A percentile compares a stretch with the other conserved stretches of the same genome.
These are phyloP conservation scores for Xanthoconium separans DNA, from an alignment of 1,284 basidiomycete species.

Conservation along the genomic window DNA sequence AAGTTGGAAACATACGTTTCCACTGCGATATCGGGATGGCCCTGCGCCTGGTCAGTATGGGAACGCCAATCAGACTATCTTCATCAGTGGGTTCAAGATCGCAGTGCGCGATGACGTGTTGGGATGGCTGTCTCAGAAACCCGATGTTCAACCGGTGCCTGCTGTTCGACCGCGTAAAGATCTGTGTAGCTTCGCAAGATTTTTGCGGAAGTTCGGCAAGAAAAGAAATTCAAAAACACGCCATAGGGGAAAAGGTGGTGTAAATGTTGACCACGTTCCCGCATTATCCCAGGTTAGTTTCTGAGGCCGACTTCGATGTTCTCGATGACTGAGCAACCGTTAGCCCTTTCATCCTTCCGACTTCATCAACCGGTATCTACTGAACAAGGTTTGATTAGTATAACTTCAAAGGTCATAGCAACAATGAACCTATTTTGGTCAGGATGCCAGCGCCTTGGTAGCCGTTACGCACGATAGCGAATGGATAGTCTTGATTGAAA, in stretches of 20 bases:
- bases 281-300: neutral
- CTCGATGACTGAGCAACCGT: neutral
- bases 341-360: constrained; percentile 13
- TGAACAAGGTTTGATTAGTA: constrained; percentile 5
- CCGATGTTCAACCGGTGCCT: neutral
- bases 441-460: neutral
- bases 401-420: too few relatives aligned
- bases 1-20: neutral
- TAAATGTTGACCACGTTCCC: neutral
- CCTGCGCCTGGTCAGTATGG: neutral
- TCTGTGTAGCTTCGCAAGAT: neutral
- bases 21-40: neutral
- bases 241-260: neutral
- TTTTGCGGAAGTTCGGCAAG: neutral
- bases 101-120: neutral
- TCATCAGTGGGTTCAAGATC: constrained; percentile 4
- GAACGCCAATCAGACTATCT: constrained; percentile 8
- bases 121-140: neutral
- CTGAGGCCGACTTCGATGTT: neutral
- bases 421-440: neutral
- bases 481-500: constrained; percentile 6
- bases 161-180: neutral
- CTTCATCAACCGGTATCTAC: constrained; percentile 2
- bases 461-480: constrained; percentile 5
- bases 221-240: neutral